Conservation (phyloP, 176 grass and related monocot species). For the Elaeis guineensis region DNA sequence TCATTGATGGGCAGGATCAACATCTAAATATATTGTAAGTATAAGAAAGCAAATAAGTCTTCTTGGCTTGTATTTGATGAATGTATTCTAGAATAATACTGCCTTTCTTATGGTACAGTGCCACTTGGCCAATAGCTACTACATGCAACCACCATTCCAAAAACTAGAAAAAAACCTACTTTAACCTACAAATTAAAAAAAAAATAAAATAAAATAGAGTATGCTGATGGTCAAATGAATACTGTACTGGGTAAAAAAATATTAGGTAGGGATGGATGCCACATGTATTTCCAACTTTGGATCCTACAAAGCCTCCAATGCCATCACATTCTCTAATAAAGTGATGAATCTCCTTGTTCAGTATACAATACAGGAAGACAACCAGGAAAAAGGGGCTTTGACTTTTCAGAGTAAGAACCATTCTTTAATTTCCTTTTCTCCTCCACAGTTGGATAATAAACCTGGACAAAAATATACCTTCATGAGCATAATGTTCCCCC, state of each 20-base stretch:
- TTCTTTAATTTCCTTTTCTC: conserved; percentile 49
- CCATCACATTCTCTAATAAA: conserved; percentile 63
- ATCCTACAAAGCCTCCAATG: conserved; percentile 70
- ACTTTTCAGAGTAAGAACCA: conserved; percentile 42
- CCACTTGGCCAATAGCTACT: no score
- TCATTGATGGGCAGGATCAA: no score
- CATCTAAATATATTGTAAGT: no score
- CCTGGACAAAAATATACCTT: conserved; percentile 28
- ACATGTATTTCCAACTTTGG: conserved; percentile 56
- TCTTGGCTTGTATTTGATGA: no score
- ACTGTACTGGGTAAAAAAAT: neutral
- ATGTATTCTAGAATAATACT: no score
- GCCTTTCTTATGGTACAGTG: no score
- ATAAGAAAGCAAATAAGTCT: no score
- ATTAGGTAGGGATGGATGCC: neutral
- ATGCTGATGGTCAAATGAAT: neutral
- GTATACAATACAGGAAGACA: conserved; percentile 64
- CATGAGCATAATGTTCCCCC: neutral
- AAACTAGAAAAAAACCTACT: no score
- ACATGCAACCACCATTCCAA: no score
- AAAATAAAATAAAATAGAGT: neutral
- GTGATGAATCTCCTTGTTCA: conserved; percentile 81
- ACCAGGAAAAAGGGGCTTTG: conserved; percentile 67
- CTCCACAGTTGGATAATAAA: conserved; percentile 68
- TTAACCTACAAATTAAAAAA: neutral